phyloP scores from a whole-genome alignment of 768 basidiomycete genomes.

The Mycena indigotica region DNA sequence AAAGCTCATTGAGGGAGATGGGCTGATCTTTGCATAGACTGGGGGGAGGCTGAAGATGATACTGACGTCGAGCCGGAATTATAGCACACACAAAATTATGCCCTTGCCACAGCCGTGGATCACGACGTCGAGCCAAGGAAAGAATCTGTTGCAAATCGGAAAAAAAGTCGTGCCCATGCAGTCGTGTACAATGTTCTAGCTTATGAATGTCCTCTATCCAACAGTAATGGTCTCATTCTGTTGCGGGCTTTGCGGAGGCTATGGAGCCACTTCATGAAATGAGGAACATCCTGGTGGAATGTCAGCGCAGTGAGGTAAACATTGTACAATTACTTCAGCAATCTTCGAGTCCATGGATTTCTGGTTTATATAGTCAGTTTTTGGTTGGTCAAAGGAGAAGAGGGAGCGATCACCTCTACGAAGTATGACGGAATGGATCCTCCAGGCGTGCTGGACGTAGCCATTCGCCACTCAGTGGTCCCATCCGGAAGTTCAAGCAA shows the following conservation, averaged over 20 bases:
- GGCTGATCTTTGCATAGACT: no score
- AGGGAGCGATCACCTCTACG: conserved; percentile 38
- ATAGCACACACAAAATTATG: no score
- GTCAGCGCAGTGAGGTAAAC: conserved; percentile 3
- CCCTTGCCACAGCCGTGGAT: no score
- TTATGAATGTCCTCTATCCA: no score
- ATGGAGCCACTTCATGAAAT: conserved; percentile 70
- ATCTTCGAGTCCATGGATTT: conserved; percentile 63
- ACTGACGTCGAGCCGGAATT: no score
- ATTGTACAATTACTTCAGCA: conserved; percentile 48
- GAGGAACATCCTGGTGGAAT: conserved; percentile 65
- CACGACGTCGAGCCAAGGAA: no score
- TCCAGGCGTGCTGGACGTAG: conserved; percentile 71
- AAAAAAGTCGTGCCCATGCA: no score
- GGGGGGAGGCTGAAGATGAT: no score
- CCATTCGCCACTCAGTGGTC: conserved; percentile 78
- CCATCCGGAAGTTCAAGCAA: conserved; percentile 64
- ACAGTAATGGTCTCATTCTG: no score
- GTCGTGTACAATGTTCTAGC: no score
- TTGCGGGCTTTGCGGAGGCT: conserved; percentile 26
- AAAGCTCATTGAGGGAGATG: no score
- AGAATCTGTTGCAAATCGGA: no score
- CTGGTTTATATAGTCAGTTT: background rate
- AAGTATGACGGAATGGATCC: conserved; percentile 69
- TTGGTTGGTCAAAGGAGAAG: background rate